Evolutionary conservation across 2,329 filamentous ascomycete genomes (phyloP), one percentile per base, ranked within the genome.

Genomic region (Colletotrichum higginsianum): DNA sequence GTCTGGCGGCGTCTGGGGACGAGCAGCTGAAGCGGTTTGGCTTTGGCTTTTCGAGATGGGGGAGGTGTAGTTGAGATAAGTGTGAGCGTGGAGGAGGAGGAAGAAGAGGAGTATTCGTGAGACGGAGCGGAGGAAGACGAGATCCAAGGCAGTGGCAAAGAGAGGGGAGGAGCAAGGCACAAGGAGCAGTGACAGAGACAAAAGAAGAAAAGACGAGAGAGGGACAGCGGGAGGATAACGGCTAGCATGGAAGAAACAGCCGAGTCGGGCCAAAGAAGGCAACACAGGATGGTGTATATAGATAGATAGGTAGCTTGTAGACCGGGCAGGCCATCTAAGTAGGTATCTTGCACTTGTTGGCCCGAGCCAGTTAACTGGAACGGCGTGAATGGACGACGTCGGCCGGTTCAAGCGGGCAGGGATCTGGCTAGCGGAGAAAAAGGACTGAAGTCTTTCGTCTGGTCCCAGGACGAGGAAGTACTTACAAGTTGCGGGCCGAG

Each of bases 301-400:
- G 35, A 38, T 38, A 38, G 35, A 9, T 38, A 38, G 35, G 35
- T 38, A 38, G 35, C 35, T 38, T 38, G 35, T 38, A 79, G 76
- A 73, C n/a, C 46, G 67, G 55, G 30, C 13, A 21, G 16, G 46
- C 13, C 30, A 53, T 52, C 49, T 57, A 46, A 50, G 55, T 52
- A 46, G 56, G 55, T 52, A 66, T 72, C 21, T 61, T 61, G 49
- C 53, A 47, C 23, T 38, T 53, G 53, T 70, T 64, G 67, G 15
- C 61, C 40, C 55, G 23, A 66, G 55, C 61, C 56, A 67, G 70
- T 46, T n/a, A 57, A 47, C 67, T 57, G 55, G 70, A 71, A 66
- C 47, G 66, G 75, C 72, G 69, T 80, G 77, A 79, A 75, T 81
- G 79, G 77, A 77, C 71, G 73, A 74, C 63, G 66, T 62, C 61